These are phyloP conservation scores for Aspergillus sp. DNA, from an alignment of 2,329 filamentous ascomycete species.

Conservation along the genomic window DNA sequence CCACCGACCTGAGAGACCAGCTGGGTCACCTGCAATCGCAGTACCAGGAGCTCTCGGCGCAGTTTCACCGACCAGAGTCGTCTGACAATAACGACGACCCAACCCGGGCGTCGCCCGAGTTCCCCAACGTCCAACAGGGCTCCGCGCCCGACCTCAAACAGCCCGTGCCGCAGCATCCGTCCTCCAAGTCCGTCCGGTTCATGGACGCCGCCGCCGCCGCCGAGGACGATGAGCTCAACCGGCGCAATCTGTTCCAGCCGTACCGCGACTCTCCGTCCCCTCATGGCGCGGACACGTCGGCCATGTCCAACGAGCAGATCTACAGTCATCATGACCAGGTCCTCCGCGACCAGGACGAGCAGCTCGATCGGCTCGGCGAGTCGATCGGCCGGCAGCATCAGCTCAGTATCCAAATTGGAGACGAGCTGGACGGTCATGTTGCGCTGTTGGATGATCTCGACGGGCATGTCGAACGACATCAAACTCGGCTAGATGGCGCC, in stretches of 20 bases:
- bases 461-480: constrained; percentile 75
- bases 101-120: constrained; percentile 45
- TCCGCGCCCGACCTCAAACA: constrained; percentile 39
- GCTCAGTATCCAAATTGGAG: constrained; percentile 91
- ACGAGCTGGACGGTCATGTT: constrained; percentile 90
- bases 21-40: constrained; percentile 69
- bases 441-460: constrained; percentile 88
- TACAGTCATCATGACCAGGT: constrained; percentile 79
- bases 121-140: constrained; percentile 56
- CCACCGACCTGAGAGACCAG: constrained; percentile 60
- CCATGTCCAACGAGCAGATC: constrained; percentile 77
- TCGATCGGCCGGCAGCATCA: constrained; percentile 87
- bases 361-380: constrained; percentile 82
- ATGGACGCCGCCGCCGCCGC: constrained; percentile 60
- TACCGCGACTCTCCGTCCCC: constrained; percentile 57
- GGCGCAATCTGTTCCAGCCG: constrained; percentile 59
- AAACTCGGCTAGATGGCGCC: constrained; percentile 71
- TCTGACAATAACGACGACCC: constrained; percentile 15
- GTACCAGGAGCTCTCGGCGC: constrained; percentile 70
- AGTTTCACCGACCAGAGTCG: constrained; percentile 68
- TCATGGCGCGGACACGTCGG: constrained; percentile 48
- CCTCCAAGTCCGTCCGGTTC: constrained; percentile 80
- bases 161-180: constrained; percentile 43
- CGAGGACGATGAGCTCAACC: constrained; percentile 50
- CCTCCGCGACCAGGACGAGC: constrained; percentile 85